These are phyloP conservation scores for Haplographium delicatum DNA, from an alignment of 495 filamentous ascomycete species.

Conservation along the genomic window DNA sequence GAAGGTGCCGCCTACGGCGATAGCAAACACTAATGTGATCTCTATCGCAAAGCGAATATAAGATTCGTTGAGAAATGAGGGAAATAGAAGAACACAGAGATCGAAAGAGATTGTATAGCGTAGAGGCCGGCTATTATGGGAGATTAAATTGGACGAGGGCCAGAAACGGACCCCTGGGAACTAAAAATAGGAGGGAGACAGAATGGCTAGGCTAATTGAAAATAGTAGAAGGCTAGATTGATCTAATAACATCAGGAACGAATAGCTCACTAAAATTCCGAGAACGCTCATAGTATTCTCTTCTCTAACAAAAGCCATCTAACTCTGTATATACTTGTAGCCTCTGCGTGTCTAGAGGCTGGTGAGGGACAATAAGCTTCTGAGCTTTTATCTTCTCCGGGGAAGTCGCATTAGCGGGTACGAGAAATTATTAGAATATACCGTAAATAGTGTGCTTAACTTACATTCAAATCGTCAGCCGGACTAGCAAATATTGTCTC, in stretches of 20 bases:
- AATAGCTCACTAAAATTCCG: constrained; percentile 8
- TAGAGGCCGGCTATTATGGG: neutral
- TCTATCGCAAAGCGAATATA: constrained; percentile 5
- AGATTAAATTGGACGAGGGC: constrained; percentile 2
- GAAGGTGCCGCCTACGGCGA: constrained; percentile 3
- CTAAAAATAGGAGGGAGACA: constrained; percentile 3
- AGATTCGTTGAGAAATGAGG: constrained; percentile 2
- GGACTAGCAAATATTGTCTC: constrained; percentile 20
- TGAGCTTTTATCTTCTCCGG: constrained; percentile 11
- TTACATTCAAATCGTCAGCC: constrained; percentile 23
- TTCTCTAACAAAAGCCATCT: constrained; percentile 2
- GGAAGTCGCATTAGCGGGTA: constrained; percentile 8
- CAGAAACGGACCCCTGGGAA: neutral
- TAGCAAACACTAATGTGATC: constrained; percentile 6
- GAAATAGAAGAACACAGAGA: constrained; percentile 5
- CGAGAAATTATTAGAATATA: constrained; percentile 13
- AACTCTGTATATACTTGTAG: constrained; percentile 10
- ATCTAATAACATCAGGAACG: constrained; percentile 7
- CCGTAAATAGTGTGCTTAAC: neutral
- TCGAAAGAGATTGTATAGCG: constrained; percentile 5
- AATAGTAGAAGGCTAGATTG: constrained; percentile 10
- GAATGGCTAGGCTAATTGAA: constrained; percentile 8
- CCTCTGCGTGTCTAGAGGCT: constrained; percentile 3
- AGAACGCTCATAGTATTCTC: neutral
- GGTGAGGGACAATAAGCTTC: constrained; percentile 4